phyloP scores from a whole-genome alignment of 2,329 filamentous ascomycete genomes.

The Aspergillus proliferans region DNA sequence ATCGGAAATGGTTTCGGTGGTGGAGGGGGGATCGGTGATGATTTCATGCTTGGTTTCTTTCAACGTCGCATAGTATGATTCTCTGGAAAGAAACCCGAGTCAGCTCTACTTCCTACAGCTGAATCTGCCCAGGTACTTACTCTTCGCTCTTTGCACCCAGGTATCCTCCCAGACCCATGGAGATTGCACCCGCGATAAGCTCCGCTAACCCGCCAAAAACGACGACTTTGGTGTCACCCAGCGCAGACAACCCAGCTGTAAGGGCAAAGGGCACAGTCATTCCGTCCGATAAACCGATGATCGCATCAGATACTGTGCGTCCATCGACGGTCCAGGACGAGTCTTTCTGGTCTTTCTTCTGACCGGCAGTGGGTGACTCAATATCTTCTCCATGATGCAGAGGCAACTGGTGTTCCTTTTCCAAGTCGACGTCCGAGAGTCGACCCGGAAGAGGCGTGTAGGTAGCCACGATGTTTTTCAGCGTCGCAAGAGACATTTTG shows the following conservation, averaged over 20 bases:
- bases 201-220: slow-evolving; percentile 69
- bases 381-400: slow-evolving; percentile 11
- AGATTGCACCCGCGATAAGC: slow-evolving; percentile 68
- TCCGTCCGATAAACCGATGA: slow-evolving; percentile 71
- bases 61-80: slow-evolving; percentile 35
- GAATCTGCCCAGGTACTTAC: slow-evolving; percentile 15
- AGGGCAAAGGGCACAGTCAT: slow-evolving; percentile 75
- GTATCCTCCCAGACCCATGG: slow-evolving; percentile 71
- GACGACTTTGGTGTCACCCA: slow-evolving; percentile 60
- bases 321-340: slow-evolving; percentile 26
- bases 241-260: slow-evolving; percentile 59
- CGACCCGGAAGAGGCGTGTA: slow-evolving; percentile 20
- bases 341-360: slow-evolving; percentile 14
- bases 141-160: slow-evolving; percentile 53
- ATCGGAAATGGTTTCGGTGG: slow-evolving; percentile 27
- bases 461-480: slow-evolving; percentile 24
- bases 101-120: no score
- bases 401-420: slow-evolving; percentile 19
- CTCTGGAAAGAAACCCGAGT: slow-evolving; percentile 13
- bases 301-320: slow-evolving; percentile 50
- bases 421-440: slow-evolving; percentile 17
- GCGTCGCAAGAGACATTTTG: slow-evolving; percentile 26
- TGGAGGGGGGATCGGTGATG: slow-evolving; percentile 23
- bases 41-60: slow-evolving; percentile 30
- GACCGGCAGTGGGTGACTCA: slow-evolving; percentile 10